phyloP scores from a whole-genome alignment of 495 filamentous ascomycete species.

The Aspergillus bertholletiae region DNA sequence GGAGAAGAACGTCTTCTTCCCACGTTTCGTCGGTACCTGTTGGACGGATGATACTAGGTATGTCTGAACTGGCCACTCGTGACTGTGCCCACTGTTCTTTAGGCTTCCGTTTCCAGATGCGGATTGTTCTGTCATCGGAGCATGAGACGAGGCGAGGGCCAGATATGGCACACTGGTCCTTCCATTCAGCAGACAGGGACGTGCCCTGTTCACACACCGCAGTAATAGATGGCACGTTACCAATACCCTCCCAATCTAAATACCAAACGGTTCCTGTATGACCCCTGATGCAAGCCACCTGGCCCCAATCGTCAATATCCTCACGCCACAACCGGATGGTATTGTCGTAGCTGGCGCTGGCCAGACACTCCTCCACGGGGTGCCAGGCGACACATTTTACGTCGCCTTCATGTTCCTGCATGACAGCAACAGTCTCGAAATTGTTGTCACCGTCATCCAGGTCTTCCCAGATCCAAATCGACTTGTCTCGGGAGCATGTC shows the following conservation, averaged over 20 bases:
- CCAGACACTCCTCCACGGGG: conserved; percentile 74
- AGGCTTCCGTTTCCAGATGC: conserved; percentile 69
- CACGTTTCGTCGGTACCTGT: conserved; percentile 73
- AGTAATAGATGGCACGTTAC: conserved; percentile 19
- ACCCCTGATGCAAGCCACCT: conserved; percentile 74
- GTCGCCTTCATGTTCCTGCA: conserved; percentile 90
- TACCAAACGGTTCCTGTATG: conserved; percentile 85
- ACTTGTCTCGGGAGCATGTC: conserved; percentile 88
- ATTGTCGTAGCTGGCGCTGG: conserved; percentile 87
- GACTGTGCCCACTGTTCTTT: conserved; percentile 38
- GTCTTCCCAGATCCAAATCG: conserved; percentile 99
- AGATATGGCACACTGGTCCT: conserved; percentile 37
- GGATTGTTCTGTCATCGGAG: conserved; percentile 73
- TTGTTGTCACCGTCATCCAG: conserved; percentile 79
- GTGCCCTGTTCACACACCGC: background rate
- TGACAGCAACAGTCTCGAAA: conserved; percentile 91
- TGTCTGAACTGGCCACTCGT: conserved; percentile 32
- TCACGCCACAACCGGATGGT: conserved; percentile 85
- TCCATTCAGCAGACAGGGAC: conserved; percentile 31
- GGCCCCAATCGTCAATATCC: conserved; percentile 90
- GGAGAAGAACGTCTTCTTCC: conserved; percentile 68
- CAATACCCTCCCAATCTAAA: conserved; percentile 67
- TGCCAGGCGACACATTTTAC: conserved; percentile 94
- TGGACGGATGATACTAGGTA: conserved; percentile 79
- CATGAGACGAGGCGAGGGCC: conserved; percentile 70